These are phyloP conservation scores for Didymella arachidicola DNA, from an alignment of 2,329 filamentous ascomycete species.

Conservation along the genomic window DNA sequence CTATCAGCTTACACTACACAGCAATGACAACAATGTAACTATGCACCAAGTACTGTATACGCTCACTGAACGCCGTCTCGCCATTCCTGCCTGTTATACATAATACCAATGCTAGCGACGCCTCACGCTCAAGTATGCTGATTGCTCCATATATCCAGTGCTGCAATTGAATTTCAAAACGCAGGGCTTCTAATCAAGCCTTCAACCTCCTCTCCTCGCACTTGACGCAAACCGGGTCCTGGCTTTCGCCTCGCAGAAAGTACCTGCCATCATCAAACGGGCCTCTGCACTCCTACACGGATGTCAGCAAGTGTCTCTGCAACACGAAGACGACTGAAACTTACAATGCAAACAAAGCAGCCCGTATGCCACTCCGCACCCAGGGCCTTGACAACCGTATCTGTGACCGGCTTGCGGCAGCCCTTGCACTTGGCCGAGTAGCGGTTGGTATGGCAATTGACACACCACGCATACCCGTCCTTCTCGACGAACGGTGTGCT, in stretches of 20 bases:
- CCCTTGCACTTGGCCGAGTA: constrained; percentile 89
- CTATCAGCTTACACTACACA: too few species aligned
- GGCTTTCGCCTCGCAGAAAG: constrained; percentile 66
- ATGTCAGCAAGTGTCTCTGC: constrained; percentile 19
- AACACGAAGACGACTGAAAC: constrained; percentile 24
- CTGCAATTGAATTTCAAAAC: too few species aligned
- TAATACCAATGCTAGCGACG: neutral
- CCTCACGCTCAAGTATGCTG: neutral
- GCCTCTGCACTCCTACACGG: constrained; percentile 62
- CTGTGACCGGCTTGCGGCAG: constrained; percentile 84
- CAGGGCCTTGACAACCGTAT: constrained; percentile 87
- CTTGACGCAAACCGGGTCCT: constrained; percentile 67
- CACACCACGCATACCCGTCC: constrained; percentile 97
- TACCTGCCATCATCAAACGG: constrained; percentile 69
- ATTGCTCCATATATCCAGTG: too few species aligned
- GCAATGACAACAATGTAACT: too few species aligned
- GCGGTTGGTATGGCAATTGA: constrained; percentile 88
- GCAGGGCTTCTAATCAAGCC: constrained; percentile 49
- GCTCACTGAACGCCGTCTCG: neutral
- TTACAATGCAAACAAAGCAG: constrained; percentile 81
- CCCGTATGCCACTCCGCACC: constrained; percentile 92
- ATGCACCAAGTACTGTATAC: neutral
- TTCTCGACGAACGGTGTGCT: constrained; percentile 90
- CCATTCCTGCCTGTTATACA: neutral
- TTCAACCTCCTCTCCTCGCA: constrained; percentile 71